These are phyloP conservation scores for Lactifluus subvellereus DNA, from an alignment of 768 basidiomycete species.

Conservation along the genomic window DNA sequence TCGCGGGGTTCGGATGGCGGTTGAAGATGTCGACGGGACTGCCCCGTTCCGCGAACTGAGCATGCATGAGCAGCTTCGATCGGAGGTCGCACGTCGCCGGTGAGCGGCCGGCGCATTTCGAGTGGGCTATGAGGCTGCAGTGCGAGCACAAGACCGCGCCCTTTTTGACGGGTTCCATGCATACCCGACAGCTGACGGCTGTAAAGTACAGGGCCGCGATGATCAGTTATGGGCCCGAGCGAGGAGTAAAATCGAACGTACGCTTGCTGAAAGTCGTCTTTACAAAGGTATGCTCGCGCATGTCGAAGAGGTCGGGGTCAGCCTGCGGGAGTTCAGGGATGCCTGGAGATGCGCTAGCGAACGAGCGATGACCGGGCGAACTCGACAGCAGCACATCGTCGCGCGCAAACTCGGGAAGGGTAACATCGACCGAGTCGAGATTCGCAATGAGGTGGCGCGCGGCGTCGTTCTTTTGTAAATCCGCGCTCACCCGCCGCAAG, in stretches of 20 bases:
- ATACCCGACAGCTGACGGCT: slow-evolving; percentile 89
- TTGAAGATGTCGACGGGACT: slow-evolving; percentile 52
- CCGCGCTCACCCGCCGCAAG: slow-evolving; percentile 83
- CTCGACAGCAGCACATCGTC: slow-evolving; percentile 22
- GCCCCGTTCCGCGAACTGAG: slow-evolving; percentile 69
- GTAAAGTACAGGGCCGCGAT: not conserved
- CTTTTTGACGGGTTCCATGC: slow-evolving; percentile 73
- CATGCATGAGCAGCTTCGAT: slow-evolving; percentile 70
- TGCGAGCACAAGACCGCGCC: slow-evolving; percentile 82
- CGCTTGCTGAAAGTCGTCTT: slow-evolving; percentile 92
- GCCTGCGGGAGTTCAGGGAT: slow-evolving; percentile 26
- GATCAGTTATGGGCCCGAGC: not conserved
- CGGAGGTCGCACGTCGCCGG: slow-evolving; percentile 79
- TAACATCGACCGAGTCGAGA: slow-evolving; percentile 41
- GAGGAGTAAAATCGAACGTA: slow-evolving; percentile 37
- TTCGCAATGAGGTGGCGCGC: slow-evolving; percentile 44
- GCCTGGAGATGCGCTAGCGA: slow-evolving; percentile 6
- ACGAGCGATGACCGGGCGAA: slow-evolving; percentile 20
- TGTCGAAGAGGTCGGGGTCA: slow-evolving; percentile 41
- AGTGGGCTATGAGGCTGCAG: slow-evolving; percentile 85
- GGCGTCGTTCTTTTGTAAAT: slow-evolving; percentile 68
- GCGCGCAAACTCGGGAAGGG: slow-evolving; percentile 15
- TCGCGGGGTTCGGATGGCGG: slow-evolving; percentile 39
- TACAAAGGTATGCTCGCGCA: slow-evolving; percentile 76
- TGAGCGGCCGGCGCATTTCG: slow-evolving; percentile 66